Conservation (phyloP, 768 basidiomycete genomes). For the Nevesoporus exiguus region DNA sequence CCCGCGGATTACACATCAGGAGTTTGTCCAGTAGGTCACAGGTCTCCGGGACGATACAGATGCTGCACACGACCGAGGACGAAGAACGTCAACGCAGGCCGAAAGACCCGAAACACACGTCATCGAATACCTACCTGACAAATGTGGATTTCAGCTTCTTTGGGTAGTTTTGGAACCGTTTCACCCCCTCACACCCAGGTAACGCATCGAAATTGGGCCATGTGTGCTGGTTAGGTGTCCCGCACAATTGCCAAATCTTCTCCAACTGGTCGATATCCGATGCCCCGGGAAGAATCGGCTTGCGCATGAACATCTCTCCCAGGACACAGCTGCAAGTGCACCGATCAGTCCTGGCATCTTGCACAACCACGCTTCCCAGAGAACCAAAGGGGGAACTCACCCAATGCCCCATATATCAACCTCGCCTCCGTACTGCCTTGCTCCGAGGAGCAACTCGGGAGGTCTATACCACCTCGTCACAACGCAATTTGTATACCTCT, state of each 20-base stretch:
- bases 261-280: conserved; percentile 91
- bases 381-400: conserved; percentile 40
- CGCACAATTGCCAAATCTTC: conserved; percentile 88
- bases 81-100: conserved; percentile 1
- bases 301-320: conserved; percentile 91
- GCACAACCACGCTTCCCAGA: neutral
- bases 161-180: conserved; percentile 51
- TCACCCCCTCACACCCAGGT: conserved; percentile 79
- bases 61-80: conserved; percentile 10
- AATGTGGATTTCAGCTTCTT: conserved; percentile 57
- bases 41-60: conserved; percentile 68
- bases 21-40: conserved; percentile 81
- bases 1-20: conserved; percentile 76
- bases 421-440: conserved; percentile 85
- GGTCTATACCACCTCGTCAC: conserved; percentile 95
- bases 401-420: conserved; percentile 99
- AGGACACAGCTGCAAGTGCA: conserved; percentile 69
- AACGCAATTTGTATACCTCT: conserved; percentile 92
- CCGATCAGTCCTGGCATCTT: conserved; percentile 1
- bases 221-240: conserved; percentile 76
- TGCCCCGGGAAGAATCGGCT: conserved; percentile 83
- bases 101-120: neutral
- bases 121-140: conserved; percentile 49
- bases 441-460: conserved; percentile 87
- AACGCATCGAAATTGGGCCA: conserved; percentile 77